Conservation (phyloP, 129 eudicot species). For the Flaveria bidentis region DNA sequence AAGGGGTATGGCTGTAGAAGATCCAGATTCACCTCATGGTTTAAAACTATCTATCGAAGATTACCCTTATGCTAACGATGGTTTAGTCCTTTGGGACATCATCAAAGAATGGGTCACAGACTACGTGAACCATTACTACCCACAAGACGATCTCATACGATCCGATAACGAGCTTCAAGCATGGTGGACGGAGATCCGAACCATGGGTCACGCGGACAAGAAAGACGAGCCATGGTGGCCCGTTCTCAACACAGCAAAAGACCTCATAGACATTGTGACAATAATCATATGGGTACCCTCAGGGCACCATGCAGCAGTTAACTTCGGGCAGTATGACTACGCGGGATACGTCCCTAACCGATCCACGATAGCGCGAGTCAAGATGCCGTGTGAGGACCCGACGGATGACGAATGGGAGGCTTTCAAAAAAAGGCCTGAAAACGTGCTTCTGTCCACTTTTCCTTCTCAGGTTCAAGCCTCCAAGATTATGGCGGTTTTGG, state of each 20-base stretch:
- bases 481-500: slow-evolving; percentile 53
- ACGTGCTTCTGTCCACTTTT: slow-evolving; percentile 42
- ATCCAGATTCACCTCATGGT: slow-evolving; percentile 67
- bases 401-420: slow-evolving; percentile 43
- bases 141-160: background rate
- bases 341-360: slow-evolving; percentile 74
- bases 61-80: slow-evolving; percentile 58
- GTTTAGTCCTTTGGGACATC: slow-evolving; percentile 47
- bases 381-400: slow-evolving; percentile 69
- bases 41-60: slow-evolving; percentile 67
- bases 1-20: slow-evolving; percentile 76
- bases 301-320: slow-evolving; percentile 81
- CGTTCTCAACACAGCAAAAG: slow-evolving; percentile 47
- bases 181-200: slow-evolving; percentile 82
- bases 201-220: slow-evolving; percentile 27
- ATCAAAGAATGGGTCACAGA: slow-evolving; percentile 57
- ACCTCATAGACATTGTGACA: slow-evolving; percentile 54
- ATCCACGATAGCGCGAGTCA: slow-evolving; percentile 55
- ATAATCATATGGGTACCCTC: slow-evolving; percentile 71
- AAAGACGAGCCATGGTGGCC: slow-evolving; percentile 79
- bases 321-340: slow-evolving; percentile 71
- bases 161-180: slow-evolving; percentile 35
- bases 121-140: slow-evolving; percentile 49
- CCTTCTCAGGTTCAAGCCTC: slow-evolving; percentile 62
- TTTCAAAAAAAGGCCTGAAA: slow-evolving; percentile 49